Conservation (phyloP, 2,329 filamentous ascomycete species). For the Neoscytalidium dimidiatum region DNA sequence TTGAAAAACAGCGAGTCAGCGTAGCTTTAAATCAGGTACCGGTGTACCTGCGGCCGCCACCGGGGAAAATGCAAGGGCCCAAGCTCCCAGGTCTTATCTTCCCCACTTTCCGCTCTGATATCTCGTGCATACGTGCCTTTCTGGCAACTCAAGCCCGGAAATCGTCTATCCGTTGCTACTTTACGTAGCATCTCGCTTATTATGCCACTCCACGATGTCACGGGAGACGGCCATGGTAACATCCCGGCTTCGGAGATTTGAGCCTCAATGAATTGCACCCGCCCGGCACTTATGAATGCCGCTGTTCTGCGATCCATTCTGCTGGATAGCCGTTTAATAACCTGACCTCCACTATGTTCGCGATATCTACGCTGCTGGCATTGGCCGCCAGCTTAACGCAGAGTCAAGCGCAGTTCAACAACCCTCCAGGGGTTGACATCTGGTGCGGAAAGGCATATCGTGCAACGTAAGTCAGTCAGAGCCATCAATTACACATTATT, state of each 20-base stretch:
- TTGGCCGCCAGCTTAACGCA: not conserved
- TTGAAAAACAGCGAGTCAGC: not conserved
- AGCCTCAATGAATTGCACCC: not conserved
- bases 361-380: not conserved
- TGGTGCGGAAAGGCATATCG: slow-evolving; percentile 54
- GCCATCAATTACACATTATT: not conserved
- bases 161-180: not conserved
- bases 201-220: not conserved
- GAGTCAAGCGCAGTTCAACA: slow-evolving; percentile 31
- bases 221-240: not conserved
- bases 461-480: slow-evolving; percentile 34
- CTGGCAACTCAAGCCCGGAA: not conserved
- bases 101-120: not conserved
- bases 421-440: slow-evolving; percentile 45
- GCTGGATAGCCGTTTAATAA: not conserved
- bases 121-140: not conserved
- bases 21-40: not conserved
- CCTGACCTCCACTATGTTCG: not conserved
- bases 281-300: not conserved
- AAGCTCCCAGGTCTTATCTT: not conserved
- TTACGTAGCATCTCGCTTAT: not conserved
- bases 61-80: not conserved
- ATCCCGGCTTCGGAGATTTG: not conserved
- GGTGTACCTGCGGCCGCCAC: not conserved
- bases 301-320: not conserved